Evolutionary conservation across 2,329 filamentous ascomycete species (phyloP), one percentile per base, ranked within the genome.

Genomic region (Xylaria sp.): DNA sequence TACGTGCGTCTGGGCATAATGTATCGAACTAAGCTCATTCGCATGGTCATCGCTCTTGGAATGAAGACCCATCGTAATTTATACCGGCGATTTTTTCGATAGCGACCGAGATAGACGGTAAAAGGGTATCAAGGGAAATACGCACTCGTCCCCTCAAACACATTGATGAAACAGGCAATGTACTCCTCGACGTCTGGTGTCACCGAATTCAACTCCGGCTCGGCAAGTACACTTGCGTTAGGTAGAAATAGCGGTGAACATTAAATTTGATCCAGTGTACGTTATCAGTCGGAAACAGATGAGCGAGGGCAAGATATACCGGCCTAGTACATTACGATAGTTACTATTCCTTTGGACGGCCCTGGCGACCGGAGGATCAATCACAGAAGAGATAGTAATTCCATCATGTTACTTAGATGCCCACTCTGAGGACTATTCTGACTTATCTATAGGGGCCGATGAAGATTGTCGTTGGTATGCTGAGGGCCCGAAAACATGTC

Each of bases 171-270:
- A 37, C 19, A 29, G 6, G 29, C 7, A 5, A 52, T 43, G 13
- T 15, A 40, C 10, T 8, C 9, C 15, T 47, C 10, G 11, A 13
- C 3, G 11, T 19, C 10, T 6, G 54, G 37, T 23, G 38, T 44
- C 35, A 19, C 43, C 27, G 15, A 21, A 4, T 11, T 40, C 33
- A 57, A 33, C 47, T 3, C 40, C 33, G 17, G 19, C 40, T 58
- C 29, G 29, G n/a, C 19, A 25, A 40, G 7, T 33, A 4, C 10
- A 17, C 3, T 33, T 25, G 15, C 31, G 33, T 40, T 27, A 7
- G 15, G 37, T 21, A 8, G 10, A 15, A 46, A 54, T 35, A 37
- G 60, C 60, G 60, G 54, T 58, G 60, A 58, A 35, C 9, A 33
- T 19, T 10, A 11, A 19, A 27, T 40, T 38, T 17, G 25, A 43